Base-by-base conservation (phyloP, 306 rosid genomes). In the Cucumis melo region DNA sequence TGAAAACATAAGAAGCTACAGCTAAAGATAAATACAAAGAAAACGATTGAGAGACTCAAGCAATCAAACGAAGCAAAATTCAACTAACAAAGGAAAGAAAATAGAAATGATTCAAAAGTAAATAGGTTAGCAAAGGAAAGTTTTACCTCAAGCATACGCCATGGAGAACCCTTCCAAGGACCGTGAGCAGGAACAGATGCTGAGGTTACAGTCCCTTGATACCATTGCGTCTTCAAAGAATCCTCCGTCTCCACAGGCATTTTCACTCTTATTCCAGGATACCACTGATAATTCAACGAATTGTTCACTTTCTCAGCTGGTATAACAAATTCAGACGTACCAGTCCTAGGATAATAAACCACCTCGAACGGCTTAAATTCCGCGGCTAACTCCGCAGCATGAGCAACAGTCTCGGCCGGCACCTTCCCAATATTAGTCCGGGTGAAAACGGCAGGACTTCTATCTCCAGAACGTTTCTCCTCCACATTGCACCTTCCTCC, bases 101-200 rank as follows among this genome's bases (percentile, higher is more conserved):
- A 46, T 7, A 42, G 29, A 27, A 13, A 46, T 8, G 13, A 42
- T 53, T 9, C 11, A 19, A 23, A 62, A 71, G 17, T 62, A 63
- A 32, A 19, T 27, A 5, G 16, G 42, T 1, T 46, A 46, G 12
- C 20, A 23, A 17, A 15, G 20, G 5, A 60, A 39, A 16, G 10
- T 14, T 42, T 70, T 74, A 91, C 97, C 92, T 87, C 86, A 86
- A 91, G 89, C 92, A 80, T 86, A 11, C 91, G 91, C 92, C 93
- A 91, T 12, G 92, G 92, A 46, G 94, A 89, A 29, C 78, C 65
- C 36, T 21, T 74, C 94, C 94, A 86, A 8, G 41, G 85, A 51
- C 70, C 85, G 16, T n/a, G 63, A 5, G 73, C 85, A 8, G 78
- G 38, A 15, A 73, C 39, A 41, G 75, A 55, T 8, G 64, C 82